These are phyloP conservation scores for Incumbomyces delicatus DNA, from an alignment of 2,329 filamentous ascomycete genomes.

Conservation along the genomic window DNA sequence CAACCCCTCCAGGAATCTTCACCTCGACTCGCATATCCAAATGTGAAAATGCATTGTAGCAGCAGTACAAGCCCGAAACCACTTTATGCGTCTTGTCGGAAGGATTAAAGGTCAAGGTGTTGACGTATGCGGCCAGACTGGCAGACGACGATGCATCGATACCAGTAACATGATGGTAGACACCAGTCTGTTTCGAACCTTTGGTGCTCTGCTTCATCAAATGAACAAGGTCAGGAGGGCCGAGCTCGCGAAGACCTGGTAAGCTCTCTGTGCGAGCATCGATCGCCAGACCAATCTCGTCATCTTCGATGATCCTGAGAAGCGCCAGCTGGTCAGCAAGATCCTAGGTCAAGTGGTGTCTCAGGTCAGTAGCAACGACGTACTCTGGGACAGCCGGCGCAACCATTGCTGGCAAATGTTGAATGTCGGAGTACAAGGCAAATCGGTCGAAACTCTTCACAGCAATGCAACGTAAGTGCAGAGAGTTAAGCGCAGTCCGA, in stretches of 20 bases:
- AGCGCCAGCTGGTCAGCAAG: constrained; percentile 9
- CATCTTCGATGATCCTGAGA: constrained; percentile 79
- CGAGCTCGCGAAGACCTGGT: constrained; percentile 76
- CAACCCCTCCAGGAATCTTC: constrained; percentile 89
- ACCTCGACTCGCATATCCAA: constrained; percentile 98
- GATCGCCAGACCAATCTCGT: constrained; percentile 73
- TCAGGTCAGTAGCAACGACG: constrained; percentile 25
- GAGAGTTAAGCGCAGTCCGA: background rate
- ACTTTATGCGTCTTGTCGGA: constrained; percentile 80
- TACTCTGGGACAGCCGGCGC: constrained; percentile 69
- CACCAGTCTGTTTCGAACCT: constrained; percentile 54
- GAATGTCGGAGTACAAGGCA: background rate
- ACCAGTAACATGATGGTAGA: constrained; percentile 96
- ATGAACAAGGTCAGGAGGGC: constrained; percentile 91
- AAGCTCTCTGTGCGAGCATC: constrained; percentile 88
- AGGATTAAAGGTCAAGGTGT: constrained; percentile 86
- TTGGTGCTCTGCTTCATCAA: constrained; percentile 66
- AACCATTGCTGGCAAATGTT: constrained; percentile 47
- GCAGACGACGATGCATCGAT: constrained; percentile 96
- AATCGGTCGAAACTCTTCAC: too few species aligned
- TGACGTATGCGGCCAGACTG: constrained; percentile 94
- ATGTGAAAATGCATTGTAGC: constrained; percentile 98
- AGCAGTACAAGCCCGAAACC: constrained; percentile 89
- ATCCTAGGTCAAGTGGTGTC: background rate
- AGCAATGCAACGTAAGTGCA: too few species aligned